phyloP scores from a whole-genome alignment of 306 rosid genomes.

The Medicago lupulina region DNA sequence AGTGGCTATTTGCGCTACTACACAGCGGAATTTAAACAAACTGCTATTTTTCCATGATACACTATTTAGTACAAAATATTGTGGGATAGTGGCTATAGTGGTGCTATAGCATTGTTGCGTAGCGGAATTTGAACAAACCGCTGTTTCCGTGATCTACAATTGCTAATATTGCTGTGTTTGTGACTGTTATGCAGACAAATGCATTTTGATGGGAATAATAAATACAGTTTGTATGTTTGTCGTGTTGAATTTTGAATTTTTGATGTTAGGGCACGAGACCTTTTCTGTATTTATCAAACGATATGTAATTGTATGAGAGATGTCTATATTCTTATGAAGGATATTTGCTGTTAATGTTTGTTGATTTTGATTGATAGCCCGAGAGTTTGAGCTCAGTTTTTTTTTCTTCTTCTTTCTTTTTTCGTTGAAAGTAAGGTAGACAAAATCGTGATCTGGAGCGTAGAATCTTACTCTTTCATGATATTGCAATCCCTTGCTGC shows the following conservation, averaged over 20 bases:
- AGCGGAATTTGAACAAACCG: too few relatives aligned
- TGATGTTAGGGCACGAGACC: neutral
- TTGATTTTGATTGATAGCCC: constrained; percentile 4
- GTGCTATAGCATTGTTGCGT: too few relatives aligned
- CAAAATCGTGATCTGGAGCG: too few relatives aligned
- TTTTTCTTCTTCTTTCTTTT: neutral
- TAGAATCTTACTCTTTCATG: too few relatives aligned
- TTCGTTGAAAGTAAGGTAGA: neutral
- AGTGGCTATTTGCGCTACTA: too few relatives aligned
- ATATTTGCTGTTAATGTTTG: constrained; percentile 4
- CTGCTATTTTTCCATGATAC: too few relatives aligned
- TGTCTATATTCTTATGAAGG: constrained; percentile 9
- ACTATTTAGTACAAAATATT: too few relatives aligned
- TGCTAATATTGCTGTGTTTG: too few relatives aligned
- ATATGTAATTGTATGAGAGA: constrained; percentile 4
- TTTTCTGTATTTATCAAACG: neutral
- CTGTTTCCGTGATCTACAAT: too few relatives aligned
- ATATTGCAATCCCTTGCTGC: too few relatives aligned
- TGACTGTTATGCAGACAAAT: neutral
- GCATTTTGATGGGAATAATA: neutral
- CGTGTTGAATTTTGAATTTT: constrained; percentile 19
- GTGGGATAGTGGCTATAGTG: too few relatives aligned
- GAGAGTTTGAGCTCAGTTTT: constrained; percentile 1
- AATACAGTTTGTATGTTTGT: constrained; percentile 11
- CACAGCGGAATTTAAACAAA: too few relatives aligned